These are phyloP conservation scores for Nymphaea colorata DNA, from an alignment of 164 flowering plant species.

Conservation along the genomic window DNA sequence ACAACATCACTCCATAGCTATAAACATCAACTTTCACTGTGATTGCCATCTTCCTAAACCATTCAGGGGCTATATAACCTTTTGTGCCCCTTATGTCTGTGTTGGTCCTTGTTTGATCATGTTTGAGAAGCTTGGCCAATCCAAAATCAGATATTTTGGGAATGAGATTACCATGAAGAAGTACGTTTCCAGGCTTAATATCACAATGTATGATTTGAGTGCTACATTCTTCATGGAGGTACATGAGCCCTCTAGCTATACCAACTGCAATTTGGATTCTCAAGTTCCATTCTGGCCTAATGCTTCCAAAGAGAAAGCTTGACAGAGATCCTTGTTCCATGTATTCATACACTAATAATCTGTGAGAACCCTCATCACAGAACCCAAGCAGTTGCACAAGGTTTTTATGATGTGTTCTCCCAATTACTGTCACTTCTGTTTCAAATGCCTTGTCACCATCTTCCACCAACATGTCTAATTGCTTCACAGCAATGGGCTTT, in stretches of 20 bases:
- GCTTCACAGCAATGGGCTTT: slow-evolving; percentile 10
- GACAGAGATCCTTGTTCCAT: slow-evolving; percentile 6
- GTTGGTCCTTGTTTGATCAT: slow-evolving; percentile 15
- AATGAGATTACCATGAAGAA: slow-evolving; percentile 8
- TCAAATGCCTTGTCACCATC: slow-evolving; percentile 5
- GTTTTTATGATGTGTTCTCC: slow-evolving; percentile 5
- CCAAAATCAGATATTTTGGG: slow-evolving; percentile 29
- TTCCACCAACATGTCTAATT: slow-evolving; percentile 6
- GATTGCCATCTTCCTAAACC: slow-evolving; percentile 18
- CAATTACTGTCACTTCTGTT: slow-evolving; percentile 3
- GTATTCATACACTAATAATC: slow-evolving; percentile 4
- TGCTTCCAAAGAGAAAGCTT: slow-evolving; percentile 8
- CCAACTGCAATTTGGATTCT: slow-evolving; percentile 14
- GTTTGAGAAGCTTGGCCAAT: slow-evolving; percentile 15
- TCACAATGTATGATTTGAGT: slow-evolving; percentile 19
- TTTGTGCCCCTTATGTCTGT: slow-evolving; percentile 17
- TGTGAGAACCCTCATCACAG: slow-evolving; percentile 1
- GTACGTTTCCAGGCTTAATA: slow-evolving; percentile 19
- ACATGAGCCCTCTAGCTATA: slow-evolving; percentile 14
- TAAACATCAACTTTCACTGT: slow-evolving; percentile 19
- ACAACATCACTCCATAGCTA: slow-evolving; percentile 14
- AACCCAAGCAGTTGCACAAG: slow-evolving; percentile 5
- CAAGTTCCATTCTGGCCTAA: slow-evolving; percentile 15
- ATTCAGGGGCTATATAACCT: slow-evolving; percentile 24
- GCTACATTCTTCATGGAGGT: slow-evolving; percentile 15